These are phyloP conservation scores for Nannochloris sp. DNA, from an alignment of 139 green algal species.

Conservation along the genomic window DNA sequence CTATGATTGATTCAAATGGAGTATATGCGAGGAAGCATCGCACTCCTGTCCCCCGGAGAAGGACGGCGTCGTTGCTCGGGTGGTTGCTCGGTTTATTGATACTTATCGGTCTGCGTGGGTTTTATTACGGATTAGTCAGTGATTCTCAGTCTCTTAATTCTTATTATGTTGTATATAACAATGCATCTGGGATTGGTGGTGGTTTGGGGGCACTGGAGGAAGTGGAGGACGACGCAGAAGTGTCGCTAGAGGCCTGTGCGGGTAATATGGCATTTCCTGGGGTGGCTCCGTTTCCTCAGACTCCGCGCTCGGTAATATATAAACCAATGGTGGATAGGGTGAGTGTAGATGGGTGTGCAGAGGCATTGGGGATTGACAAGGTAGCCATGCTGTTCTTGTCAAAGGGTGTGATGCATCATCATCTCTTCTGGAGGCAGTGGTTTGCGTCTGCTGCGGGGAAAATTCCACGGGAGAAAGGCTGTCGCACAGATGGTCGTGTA, in stretches of 20 bases:
- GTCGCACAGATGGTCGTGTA: neutral
- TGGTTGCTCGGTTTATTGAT: too few species aligned
- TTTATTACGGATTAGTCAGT: too few species aligned
- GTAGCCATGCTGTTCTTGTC: conserved; percentile 31
- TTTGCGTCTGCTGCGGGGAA: conserved; percentile 16
- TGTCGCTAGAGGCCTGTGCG: neutral
- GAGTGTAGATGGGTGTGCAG: neutral
- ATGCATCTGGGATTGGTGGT: too few species aligned
- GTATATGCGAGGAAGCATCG: too few species aligned
- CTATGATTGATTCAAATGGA: too few species aligned
- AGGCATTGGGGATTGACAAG: conserved; percentile 8
- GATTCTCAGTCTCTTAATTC: too few species aligned
- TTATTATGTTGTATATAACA: too few species aligned
- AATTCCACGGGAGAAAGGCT: conserved; percentile 9
- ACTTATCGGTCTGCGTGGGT: too few species aligned
- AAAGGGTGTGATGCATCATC: conserved; percentile 13
- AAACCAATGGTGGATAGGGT: neutral
- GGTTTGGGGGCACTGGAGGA: neutral
- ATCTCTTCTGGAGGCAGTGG: conserved; percentile 23
- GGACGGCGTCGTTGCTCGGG: too few species aligned
- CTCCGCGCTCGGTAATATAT: neutral
- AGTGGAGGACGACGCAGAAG: neutral
- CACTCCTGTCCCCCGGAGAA: too few species aligned
- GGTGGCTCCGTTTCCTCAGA: neutral
- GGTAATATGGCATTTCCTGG: neutral